A percentile compares a stretch with the other conserved stretches of the same genome.
Conservation (phyloP, 2,329 filamentous ascomycete genomes). For the Epichloe baconii region DNA sequence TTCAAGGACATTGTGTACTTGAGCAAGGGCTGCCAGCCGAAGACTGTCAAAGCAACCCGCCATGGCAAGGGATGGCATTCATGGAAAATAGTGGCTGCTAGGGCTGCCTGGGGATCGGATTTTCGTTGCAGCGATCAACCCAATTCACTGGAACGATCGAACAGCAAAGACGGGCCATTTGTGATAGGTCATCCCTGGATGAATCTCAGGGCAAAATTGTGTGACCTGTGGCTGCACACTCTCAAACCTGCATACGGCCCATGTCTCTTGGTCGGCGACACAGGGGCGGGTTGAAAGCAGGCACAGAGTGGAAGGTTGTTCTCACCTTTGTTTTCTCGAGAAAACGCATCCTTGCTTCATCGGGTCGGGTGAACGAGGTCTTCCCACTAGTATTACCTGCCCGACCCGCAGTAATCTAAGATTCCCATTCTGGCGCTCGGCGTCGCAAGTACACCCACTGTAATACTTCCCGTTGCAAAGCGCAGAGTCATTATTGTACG, state of each 20-base stretch:
- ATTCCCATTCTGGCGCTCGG: too few relatives aligned
- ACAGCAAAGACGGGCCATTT: not conserved
- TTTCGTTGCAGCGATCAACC: not conserved
- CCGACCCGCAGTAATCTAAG: not conserved
- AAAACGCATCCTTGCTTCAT: conserved; percentile 9
- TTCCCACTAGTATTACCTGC: not conserved
- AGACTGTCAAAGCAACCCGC: not conserved
- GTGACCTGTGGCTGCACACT: not conserved
- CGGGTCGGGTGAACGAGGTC: not conserved
- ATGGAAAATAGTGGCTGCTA: not conserved
- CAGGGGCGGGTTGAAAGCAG: not conserved
- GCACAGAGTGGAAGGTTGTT: not conserved
- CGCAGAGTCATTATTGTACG: too few relatives aligned
- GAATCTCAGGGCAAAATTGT: not conserved
- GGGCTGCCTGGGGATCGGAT: not conserved
- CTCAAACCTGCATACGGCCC: not conserved
- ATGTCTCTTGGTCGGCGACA: not conserved
- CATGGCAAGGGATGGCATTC: not conserved
- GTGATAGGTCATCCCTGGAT: not conserved
- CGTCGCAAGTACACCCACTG: too few relatives aligned
- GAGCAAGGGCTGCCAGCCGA: not conserved
- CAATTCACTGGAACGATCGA: not conserved
- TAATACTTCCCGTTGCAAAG: too few relatives aligned
- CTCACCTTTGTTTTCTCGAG: conserved; percentile 11
- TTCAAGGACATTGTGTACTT: not conserved